Evolutionary conservation across 2,329 filamentous ascomycete species (phyloP), one percentile per base, ranked within the genome.

Genomic region (Lachnellula arida): DNA sequence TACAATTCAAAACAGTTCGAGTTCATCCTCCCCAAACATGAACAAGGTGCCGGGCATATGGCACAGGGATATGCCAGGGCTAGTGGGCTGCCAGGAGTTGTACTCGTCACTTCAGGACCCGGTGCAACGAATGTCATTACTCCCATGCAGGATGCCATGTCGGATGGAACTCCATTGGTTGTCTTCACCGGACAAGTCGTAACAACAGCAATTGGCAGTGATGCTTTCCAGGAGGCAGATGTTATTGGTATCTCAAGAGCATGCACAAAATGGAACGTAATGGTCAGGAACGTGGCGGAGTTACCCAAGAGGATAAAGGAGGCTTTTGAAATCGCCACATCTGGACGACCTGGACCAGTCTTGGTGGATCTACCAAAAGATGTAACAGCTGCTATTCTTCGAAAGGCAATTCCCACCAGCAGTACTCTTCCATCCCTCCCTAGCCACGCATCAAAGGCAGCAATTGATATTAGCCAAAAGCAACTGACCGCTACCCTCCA

Each of bases 211-310:
- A 97, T 97, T 73, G 94, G 94, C 60, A 95, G 89, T 60, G 93
- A 97, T 72, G 91, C 91, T 55, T 97, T 97, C 81, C 94, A 99
- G 73, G 94, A 97, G 75, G 92, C 91, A 57, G 94, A 99, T 70
- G 86, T 96, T 37, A 80, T 97, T 57, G 93, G 93, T 65, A 97
- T 99, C 72, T 96, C 91, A 35, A 84, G 93, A 68, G 86, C 92
- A 19, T 97, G 92, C 80, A 97, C 92, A 65, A 97, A 97, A 78
- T 99, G 94, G 94, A 97, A 97, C 68, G 91, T 96, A 58, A 95
- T 97, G 91, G 91, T 97, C 49, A 97, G 95, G 81, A 93, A 87
- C 72, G 86, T 96, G 54, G 91, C 90, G 50, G 94, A 99, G 75
- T 80, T 99, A 54, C 94, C 94, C 50, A 85, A 89, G 67, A 84